Conservation (phyloP, 177 flowering plant species). For the Telopea speciosissima region DNA sequence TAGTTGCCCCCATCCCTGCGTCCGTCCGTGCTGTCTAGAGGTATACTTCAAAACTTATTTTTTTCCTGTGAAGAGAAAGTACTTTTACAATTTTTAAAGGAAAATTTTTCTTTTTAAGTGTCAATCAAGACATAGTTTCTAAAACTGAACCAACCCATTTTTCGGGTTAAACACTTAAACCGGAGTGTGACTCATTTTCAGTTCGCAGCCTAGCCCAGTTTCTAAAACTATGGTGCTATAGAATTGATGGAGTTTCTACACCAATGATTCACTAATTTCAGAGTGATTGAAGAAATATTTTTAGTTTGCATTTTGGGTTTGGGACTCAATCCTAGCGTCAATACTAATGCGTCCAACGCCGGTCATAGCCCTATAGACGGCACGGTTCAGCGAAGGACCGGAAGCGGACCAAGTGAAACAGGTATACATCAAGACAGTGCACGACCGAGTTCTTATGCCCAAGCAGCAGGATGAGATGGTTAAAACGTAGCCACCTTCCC, state of each 20-base stretch:
- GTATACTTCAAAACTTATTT: slow-evolving; percentile 14
- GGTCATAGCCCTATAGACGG: slow-evolving; percentile 20
- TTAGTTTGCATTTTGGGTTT: not conserved
- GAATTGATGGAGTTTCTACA: not conserved
- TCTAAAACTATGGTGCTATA: not conserved
- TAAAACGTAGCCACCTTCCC: slow-evolving; percentile 49
- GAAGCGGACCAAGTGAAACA: slow-evolving; percentile 30
- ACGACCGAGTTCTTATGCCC: slow-evolving; percentile 37
- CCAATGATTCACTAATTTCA: not conserved
- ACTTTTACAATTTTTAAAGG: no score
- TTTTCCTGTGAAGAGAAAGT: no score
- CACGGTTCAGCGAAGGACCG: slow-evolving; percentile 19
- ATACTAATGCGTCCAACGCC: slow-evolving; percentile 57
- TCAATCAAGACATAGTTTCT: no score
- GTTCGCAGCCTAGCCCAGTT: not conserved
- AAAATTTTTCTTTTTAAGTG: no score
- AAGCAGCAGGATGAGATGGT: slow-evolving; percentile 60
- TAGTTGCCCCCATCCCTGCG: no score
- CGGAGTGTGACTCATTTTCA: no score
- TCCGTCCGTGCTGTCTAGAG: no score
- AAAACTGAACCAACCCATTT: no score
- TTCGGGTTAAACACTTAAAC: no score
- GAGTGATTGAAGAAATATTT: not conserved
- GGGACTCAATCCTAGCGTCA: slow-evolving; percentile 50
- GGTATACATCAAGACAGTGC: slow-evolving; percentile 42